Conservation (phyloP, 2,329 filamentous ascomycete genomes). For the Fusarium penzigii region DNA sequence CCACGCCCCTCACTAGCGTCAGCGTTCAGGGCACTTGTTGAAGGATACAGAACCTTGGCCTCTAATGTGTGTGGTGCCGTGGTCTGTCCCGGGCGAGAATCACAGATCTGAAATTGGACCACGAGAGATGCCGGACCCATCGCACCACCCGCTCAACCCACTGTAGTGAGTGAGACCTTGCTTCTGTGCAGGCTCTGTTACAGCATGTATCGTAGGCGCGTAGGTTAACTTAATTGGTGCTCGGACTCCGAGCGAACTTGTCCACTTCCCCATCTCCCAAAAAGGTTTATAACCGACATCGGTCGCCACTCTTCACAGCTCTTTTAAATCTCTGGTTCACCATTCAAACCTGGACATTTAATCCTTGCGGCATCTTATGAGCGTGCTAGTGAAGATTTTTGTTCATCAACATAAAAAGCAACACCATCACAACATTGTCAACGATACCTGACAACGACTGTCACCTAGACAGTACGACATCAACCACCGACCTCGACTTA, state of each 20-base stretch:
- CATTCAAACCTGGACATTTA: constrained; percentile 13
- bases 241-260: constrained; percentile 31
- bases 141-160: constrained; percentile 22
- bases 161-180: too few species aligned
- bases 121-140: constrained; percentile 28
- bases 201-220: constrained; percentile 20
- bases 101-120: constrained; percentile 28
- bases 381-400: constrained; percentile 28
- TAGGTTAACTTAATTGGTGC: neutral
- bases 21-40: constrained; percentile 22
- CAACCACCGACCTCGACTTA: neutral
- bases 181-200: neutral
- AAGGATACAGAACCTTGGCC: constrained; percentile 2
- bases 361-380: constrained; percentile 26
- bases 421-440: constrained; percentile 21
- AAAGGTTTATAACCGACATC: constrained; percentile 29
- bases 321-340: constrained; percentile 8
- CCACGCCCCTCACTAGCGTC: constrained; percentile 26
- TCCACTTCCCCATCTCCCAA: constrained; percentile 17
- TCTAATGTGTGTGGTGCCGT: neutral
- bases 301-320: constrained; percentile 22
- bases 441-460: constrained; percentile 19
- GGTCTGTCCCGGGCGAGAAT: constrained; percentile 17
- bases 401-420: constrained; percentile 16
- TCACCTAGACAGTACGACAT: neutral